Conservation (phyloP, 75 land plant species). For the Cryptomeria japonica region DNA sequence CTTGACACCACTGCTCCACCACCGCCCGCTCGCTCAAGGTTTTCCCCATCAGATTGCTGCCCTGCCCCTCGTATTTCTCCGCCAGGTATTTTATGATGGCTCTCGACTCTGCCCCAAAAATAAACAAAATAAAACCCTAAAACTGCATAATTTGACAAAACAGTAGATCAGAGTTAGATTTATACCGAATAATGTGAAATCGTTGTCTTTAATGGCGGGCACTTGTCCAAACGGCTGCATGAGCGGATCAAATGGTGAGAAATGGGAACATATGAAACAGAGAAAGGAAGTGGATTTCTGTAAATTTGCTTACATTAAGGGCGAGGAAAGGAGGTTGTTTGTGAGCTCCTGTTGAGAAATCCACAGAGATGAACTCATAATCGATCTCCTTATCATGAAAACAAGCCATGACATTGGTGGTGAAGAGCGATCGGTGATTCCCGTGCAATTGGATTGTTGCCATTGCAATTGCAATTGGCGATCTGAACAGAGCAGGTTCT, state of each 20-base stretch:
- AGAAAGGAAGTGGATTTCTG: neutral
- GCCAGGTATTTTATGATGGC: conserved; percentile 13
- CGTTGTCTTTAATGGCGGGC: neutral
- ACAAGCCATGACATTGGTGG: neutral
- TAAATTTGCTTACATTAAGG: neutral
- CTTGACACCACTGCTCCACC: conserved; percentile 9
- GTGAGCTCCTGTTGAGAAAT: neutral
- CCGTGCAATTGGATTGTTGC: neutral
- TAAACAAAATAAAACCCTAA: no score
- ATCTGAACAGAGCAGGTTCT: no score
- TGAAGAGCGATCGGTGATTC: neutral
- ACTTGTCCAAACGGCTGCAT: neutral
- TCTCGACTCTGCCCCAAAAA: no score
- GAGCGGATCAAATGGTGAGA: neutral
- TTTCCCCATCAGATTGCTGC: conserved; percentile 38
- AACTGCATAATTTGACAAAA: neutral
- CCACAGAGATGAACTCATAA: neutral
- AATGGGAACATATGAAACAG: neutral
- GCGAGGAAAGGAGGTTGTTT: neutral
- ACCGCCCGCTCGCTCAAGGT: conserved; percentile 20
- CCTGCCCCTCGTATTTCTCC: conserved; percentile 38
- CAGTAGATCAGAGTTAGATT: neutral
- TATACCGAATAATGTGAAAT: neutral
- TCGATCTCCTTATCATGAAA: neutral
- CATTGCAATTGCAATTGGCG: neutral